phyloP scores from a whole-genome alignment of 306 rosid species.

The Amphicarpaea edgeworthii region DNA sequence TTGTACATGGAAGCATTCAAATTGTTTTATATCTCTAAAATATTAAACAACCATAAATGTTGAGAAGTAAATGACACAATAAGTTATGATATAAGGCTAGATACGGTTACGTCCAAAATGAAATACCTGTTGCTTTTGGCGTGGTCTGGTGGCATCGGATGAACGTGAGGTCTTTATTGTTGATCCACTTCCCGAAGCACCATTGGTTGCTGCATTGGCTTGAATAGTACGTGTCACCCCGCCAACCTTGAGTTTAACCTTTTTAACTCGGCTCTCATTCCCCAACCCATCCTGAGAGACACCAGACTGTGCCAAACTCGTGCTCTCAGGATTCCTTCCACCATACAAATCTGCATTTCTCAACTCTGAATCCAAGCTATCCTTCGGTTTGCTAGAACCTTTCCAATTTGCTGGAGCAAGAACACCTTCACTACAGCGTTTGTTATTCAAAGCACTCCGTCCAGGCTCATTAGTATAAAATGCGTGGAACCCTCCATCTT shows the following conservation, averaged over 20 bases:
- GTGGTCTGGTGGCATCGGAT: constrained; percentile 58
- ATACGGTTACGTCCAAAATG: constrained; percentile 17
- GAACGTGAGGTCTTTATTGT: constrained; percentile 60
- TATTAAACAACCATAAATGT: background rate
- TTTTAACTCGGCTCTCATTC: constrained; percentile 77
- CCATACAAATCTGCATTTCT: constrained; percentile 55
- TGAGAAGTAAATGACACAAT: background rate
- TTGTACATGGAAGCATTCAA: background rate
- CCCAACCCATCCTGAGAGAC: constrained; percentile 63
- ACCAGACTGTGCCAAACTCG: constrained; percentile 63
- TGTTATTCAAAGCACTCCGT: constrained; percentile 54
- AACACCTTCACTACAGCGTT: constrained; percentile 82
- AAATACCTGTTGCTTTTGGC: constrained; percentile 76
- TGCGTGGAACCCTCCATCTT: constrained; percentile 59
- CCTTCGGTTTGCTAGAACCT: constrained; percentile 61
- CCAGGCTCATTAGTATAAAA: constrained; percentile 66
- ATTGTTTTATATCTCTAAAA: constrained; percentile 25
- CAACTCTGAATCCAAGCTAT: constrained; percentile 56
- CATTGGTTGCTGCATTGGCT: constrained; percentile 77
- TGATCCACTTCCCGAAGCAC: constrained; percentile 57
- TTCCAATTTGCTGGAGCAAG: constrained; percentile 96
- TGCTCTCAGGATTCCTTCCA: constrained; percentile 65
- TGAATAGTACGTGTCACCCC: constrained; percentile 81
- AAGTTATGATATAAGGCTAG: constrained; percentile 14
- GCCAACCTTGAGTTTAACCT: constrained; percentile 87